phyloP scores from a whole-genome alignment of 202 grass and related monocot genomes.

The Digitaria exilis region DNA sequence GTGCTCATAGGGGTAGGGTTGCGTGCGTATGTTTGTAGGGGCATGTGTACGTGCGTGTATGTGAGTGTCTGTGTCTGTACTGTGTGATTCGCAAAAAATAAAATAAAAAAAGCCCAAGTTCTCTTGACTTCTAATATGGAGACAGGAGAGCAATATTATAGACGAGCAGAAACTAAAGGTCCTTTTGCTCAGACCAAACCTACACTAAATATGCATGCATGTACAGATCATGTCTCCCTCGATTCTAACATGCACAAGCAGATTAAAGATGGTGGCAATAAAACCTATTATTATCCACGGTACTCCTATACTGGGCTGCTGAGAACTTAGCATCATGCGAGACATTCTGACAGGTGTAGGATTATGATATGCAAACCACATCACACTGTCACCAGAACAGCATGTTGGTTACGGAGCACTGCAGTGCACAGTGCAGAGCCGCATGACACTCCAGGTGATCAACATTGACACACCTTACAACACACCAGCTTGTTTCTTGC shows the following conservation, averaged over 20 bases:
- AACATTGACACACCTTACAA: background rate
- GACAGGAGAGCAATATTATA: background rate
- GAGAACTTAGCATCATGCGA: background rate
- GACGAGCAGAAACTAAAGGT: slow-evolving; percentile 7
- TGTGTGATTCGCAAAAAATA: too few relatives aligned
- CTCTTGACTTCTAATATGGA: slow-evolving; percentile 27
- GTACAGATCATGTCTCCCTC: slow-evolving; percentile 3
- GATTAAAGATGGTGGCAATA: background rate
- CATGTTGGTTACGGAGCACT: slow-evolving; percentile 15
- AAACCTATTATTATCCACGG: background rate
- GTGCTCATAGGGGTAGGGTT: too few relatives aligned
- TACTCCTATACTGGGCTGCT: background rate
- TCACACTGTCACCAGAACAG: background rate
- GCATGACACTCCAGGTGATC: slow-evolving; percentile 31
- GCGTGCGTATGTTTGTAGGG: too few relatives aligned
- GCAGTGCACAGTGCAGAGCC: background rate
- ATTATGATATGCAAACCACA: slow-evolving; percentile 48
- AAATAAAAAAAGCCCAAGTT: slow-evolving; percentile 14
- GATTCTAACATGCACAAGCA: background rate
- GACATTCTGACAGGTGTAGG: slow-evolving; percentile 26
- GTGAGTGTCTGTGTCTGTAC: too few relatives aligned
- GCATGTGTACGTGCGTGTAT: too few relatives aligned
- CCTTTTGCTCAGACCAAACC: background rate
- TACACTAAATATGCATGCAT: slow-evolving; percentile 19
- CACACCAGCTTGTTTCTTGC: background rate